phyloP scores from a whole-genome alignment of 2,329 filamentous ascomycete genomes.

The Trichoderma harzianum region DNA sequence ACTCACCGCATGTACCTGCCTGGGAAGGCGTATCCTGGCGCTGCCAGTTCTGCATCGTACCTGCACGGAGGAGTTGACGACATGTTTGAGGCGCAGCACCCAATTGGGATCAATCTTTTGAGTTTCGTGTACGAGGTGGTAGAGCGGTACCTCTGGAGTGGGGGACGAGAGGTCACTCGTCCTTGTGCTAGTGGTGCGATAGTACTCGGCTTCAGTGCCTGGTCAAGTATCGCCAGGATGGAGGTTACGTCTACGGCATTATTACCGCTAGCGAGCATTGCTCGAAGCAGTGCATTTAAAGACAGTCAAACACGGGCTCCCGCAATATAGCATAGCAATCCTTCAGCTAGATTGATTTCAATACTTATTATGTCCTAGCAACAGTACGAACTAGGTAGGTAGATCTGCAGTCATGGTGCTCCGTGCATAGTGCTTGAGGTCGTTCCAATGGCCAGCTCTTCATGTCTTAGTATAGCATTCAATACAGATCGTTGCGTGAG shows the following conservation, averaged over 20 bases:
- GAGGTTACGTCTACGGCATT: neutral
- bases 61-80: slow-evolving; percentile 1
- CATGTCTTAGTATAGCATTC: neutral
- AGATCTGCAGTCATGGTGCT: neutral
- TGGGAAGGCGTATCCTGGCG: neutral
- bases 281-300: neutral
- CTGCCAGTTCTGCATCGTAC: neutral
- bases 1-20: neutral
- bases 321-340: neutral
- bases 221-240: neutral
- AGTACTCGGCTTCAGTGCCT: neutral
- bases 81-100: slow-evolving; percentile 3
- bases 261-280: neutral
- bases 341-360: neutral
- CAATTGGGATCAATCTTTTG: neutral
- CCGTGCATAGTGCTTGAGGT: neutral
- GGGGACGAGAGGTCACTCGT: neutral
- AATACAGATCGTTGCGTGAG: neutral
- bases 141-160: neutral
- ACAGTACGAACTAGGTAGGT: neutral
- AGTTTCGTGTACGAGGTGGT: neutral
- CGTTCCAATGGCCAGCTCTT: neutral
- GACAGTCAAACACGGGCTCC: neutral
- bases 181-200: neutral
- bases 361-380: neutral